These are phyloP conservation scores for Xylariaceae sp. DNA, from an alignment of 2,329 filamentous ascomycete genomes.

Conservation along the genomic window DNA sequence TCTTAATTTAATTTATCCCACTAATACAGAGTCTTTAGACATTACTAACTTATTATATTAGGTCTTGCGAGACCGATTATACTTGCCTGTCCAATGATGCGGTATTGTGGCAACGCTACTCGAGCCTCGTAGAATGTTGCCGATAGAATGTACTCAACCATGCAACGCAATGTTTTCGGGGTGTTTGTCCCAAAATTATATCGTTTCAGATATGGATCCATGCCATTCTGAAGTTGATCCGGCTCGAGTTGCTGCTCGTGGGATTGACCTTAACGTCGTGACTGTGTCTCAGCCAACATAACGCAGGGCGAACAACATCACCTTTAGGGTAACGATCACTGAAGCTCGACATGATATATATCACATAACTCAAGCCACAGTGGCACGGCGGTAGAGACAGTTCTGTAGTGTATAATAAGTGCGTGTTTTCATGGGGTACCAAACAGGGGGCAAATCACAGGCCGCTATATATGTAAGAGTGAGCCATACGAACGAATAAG, in stretches of 20 bases:
- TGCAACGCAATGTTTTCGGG: not conserved
- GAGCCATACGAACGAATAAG: too few species aligned
- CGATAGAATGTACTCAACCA: not conserved
- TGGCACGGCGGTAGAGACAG: not conserved
- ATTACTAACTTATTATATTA: too few species aligned
- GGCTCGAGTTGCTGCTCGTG: conserved; percentile 3
- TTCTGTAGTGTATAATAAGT: not conserved
- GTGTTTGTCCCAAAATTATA: not conserved
- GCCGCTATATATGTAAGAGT: too few species aligned
- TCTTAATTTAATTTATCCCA: too few species aligned
- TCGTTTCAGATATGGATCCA: not conserved
- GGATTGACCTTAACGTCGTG: not conserved
- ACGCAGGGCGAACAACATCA: not conserved
- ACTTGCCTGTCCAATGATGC: not conserved
- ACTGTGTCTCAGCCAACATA: conserved; percentile 4
- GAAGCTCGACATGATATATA: not conserved
- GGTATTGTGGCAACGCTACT: not conserved
- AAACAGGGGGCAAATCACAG: not conserved
- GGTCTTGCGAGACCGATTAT: not conserved
- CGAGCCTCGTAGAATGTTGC: not conserved
- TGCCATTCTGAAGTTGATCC: not conserved
- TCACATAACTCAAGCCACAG: conserved; percentile 18
- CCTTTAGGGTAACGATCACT: not conserved
- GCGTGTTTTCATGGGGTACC: not conserved
- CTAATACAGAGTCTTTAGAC: too few species aligned